Base-by-base conservation (phyloP, 2,329 filamentous ascomycete species). In the Spiromastix sp. region DNA sequence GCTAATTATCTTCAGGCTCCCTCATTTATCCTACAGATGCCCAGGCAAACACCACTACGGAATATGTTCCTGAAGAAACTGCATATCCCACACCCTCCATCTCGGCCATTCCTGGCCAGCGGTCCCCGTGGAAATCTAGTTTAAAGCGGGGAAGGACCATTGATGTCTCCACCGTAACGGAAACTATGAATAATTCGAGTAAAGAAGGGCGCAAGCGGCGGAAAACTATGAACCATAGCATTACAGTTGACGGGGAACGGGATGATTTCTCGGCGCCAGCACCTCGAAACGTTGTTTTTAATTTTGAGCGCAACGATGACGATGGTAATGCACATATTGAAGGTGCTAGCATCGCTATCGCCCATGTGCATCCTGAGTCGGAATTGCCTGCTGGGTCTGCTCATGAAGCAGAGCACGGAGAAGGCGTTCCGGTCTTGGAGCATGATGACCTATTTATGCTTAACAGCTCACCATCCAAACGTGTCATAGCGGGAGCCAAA, bases 61-160 rank as follows among this genome's bases (percentile, higher is more conserved):
- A n/a, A n/a, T n/a, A n/a, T n/a, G n/a, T n/a, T n/a, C n/a, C n/a
- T n/a, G n/a, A n/a, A n/a, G n/a, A n/a, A n/a, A n/a, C n/a, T n/a
- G n/a, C 16, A 16, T 17, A 31, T 8, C 11, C 11, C 8, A n/a
- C 27, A 17, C 29, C 13, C 12, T 13, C 5, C 12, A 6, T 6
- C 15, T 31, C 29, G n/a, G 11, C n/a, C 13, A 31, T 18, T 6
- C 16, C 29, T 31, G n/a, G n/a, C n/a, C n/a, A n/a, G n/a, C 29
- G n/a, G 16, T 31, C 34, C 10, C 11, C 34, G 11, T n/a, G 27
- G 15, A 36, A 18, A 18, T 33, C 24, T 9, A 20, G 29, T 5
- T 30, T 42, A 40, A 51, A 51, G 29, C 41, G 42, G 18, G 41
- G 43, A 2, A 41, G 33, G 21, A 38, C 46, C 25, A 43, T 44